Evolutionary conservation across 2,329 filamentous ascomycete species (phyloP), one percentile per base, ranked within the genome.

Genomic region (Neopestalotiopsis sp.): DNA sequence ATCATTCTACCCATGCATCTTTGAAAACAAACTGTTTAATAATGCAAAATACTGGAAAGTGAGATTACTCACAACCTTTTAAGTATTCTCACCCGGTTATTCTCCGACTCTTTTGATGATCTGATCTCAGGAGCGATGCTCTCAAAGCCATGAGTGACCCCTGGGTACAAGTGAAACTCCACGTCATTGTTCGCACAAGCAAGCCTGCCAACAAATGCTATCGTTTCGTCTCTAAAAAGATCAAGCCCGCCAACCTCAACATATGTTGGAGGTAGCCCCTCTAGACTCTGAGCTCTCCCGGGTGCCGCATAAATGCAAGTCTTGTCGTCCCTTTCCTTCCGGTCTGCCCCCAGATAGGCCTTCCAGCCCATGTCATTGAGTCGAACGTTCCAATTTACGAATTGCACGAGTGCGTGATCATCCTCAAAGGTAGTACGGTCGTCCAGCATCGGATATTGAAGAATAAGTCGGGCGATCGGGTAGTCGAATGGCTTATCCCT

Each of bases 401-500:
- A 30, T 38, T 61, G 59, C 4, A 13, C 14, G 32, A 52, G 34
- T 10, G 34, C 14, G 24, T 61, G 30, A 14, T 45, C 56, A 28
- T 34, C 17, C 2, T 42, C 34, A 12, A 59, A 17, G 30, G 65
- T 60, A 17, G 65, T 60, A 17, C 65, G 49, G 45, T 67, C 65
- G 30, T 61, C 65, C 4, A 67, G 56, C 65, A 61, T 67, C 1
- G 65, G 65, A 24, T 67, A 67, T 6, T 60, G 20, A 28, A 67
- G n/a, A 38, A 67, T 30, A 10, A 67, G 65, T 40, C 65, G n/a
- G 3, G 65, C 65, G n/a, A 61, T 52, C 24, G 65, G 65, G 42
- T n/a, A 56, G 17, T 17, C 45, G 14, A 67, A 28, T 49, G 24
- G 32, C n/a, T 75, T 74, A 52, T 77, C 75, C 4, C 75, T 66